Conservation (phyloP, 352 stramenopile species). For the Bremia lactucae region DNA sequence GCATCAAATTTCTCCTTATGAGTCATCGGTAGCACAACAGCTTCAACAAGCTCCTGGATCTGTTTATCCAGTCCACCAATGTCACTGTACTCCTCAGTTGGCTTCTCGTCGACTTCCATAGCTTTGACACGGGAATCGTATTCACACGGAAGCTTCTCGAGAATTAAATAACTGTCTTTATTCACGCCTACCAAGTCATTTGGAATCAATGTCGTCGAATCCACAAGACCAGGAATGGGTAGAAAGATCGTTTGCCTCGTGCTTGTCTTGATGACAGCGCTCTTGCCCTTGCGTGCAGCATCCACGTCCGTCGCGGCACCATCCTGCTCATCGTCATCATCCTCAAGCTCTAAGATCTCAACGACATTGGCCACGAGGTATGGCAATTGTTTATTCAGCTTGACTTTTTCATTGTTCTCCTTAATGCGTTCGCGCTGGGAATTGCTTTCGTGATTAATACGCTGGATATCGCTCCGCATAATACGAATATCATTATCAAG, state of each 20-base stretch:
- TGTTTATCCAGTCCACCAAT: constrained; percentile 97
- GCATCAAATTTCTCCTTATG: constrained; percentile 96
- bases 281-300: constrained; percentile 85
- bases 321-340: constrained; percentile 92
- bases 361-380: constrained; percentile 99
- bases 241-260: constrained; percentile 98
- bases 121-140: constrained; percentile 98
- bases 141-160: constrained; percentile 97
- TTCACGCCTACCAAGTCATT: constrained; percentile 98
- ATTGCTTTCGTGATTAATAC: constrained; percentile 93
- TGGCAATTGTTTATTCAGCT: constrained; percentile 98
- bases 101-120: constrained; percentile 94
- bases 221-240: constrained; percentile 95
- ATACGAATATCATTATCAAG: constrained; percentile 96
- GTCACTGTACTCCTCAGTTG: constrained; percentile 91
- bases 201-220: constrained; percentile 89
- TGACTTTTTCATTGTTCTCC: constrained; percentile 99
- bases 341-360: constrained; percentile 82
- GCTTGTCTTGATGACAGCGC: constrained; percentile 96
- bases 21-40: constrained; percentile 97
- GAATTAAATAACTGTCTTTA: constrained; percentile 98
- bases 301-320: constrained; percentile 89
- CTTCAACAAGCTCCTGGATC: constrained; percentile 98
- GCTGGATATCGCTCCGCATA: constrained; percentile 94
- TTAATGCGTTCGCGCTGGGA: constrained; percentile 92